Percentiles rank a stretch among this genome's conserved stretches.
Conservation (phyloP, 768 basidiomycete genomes). For the Dioszegia aurantiaca region DNA sequence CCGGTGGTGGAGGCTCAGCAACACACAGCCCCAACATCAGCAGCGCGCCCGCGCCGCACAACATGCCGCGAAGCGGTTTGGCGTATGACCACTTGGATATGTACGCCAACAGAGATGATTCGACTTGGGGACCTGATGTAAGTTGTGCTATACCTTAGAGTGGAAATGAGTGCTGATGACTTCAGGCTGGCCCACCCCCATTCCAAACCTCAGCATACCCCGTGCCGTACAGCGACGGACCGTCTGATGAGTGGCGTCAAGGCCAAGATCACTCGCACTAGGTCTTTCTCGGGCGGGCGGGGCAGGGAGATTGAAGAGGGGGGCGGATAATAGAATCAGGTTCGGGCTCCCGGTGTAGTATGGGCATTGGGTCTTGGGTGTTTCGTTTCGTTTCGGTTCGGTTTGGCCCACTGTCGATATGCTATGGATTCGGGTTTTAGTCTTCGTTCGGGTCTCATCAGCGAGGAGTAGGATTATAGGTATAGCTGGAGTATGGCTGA, state of each 20-base stretch:
- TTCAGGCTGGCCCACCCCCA: constrained; percentile 16
- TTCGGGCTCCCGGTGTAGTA: too few species aligned
- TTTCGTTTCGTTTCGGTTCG: too few species aligned
- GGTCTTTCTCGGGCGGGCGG: neutral
- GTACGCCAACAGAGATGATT: constrained; percentile 1
- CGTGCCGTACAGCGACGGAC: constrained; percentile 11
- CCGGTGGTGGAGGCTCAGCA: constrained; percentile 1
- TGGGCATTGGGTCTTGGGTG: too few species aligned
- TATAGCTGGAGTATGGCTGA: too few species aligned
- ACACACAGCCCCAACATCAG: neutral
- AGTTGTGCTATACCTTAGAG: neutral
- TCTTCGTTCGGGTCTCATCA: too few species aligned
- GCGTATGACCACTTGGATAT: constrained; percentile 15
- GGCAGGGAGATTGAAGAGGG: neutral
- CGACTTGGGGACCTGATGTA: constrained; percentile 12
- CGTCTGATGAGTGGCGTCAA: constrained; percentile 7
- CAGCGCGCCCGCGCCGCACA: constrained; percentile 15
- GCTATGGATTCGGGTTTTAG: too few species aligned
- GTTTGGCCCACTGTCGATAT: too few species aligned
- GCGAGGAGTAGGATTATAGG: too few species aligned
- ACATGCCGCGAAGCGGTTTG: constrained; percentile 12
- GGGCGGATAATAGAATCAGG: neutral
- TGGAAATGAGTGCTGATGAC: neutral
- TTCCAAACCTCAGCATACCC: constrained; percentile 12
- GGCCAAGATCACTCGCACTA: constrained; percentile 6